These are phyloP conservation scores for Aspergillus wentii DNA, from an alignment of 495 filamentous ascomycete species.

Conservation along the genomic window DNA sequence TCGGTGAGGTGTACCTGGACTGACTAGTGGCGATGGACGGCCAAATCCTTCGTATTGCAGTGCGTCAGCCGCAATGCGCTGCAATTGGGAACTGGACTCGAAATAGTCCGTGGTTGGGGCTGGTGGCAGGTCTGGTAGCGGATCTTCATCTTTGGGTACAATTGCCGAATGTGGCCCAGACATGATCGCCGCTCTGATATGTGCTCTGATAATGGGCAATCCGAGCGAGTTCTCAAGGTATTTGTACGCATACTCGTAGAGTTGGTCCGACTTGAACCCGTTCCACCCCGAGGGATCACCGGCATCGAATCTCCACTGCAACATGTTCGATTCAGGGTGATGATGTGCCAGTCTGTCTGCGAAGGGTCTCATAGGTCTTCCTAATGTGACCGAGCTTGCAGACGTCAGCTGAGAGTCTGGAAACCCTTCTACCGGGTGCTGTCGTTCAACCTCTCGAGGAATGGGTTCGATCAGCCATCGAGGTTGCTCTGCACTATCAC, in stretches of 20 bases:
- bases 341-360: neutral
- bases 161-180: conserved; percentile 1
- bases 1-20: too few species aligned
- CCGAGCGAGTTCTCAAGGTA: conserved; percentile 13
- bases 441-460: conserved; percentile 2
- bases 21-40: too few species aligned
- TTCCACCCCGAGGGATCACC: conserved; percentile 9
- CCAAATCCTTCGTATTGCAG: too few species aligned
- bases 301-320: conserved; percentile 24
- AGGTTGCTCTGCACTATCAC: conserved; percentile 10
- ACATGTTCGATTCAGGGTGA: conserved; percentile 4
- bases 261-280: conserved; percentile 1
- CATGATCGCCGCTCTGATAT: conserved; percentile 9
- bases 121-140: conserved; percentile 14
- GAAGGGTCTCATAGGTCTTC: too few species aligned
- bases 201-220: conserved; percentile 4
- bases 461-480: conserved; percentile 12
- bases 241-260: conserved; percentile 15
- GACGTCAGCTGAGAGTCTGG: too few species aligned
- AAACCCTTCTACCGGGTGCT: too few species aligned
- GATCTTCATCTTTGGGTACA: conserved; percentile 15
- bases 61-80: too few species aligned
- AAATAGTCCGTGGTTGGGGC: too few species aligned
- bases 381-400: too few species aligned
- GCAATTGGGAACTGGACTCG: too few species aligned